Evolutionary conservation across 257 asterid species (phyloP).

Genomic region (Prunella vulgaris): DNA sequence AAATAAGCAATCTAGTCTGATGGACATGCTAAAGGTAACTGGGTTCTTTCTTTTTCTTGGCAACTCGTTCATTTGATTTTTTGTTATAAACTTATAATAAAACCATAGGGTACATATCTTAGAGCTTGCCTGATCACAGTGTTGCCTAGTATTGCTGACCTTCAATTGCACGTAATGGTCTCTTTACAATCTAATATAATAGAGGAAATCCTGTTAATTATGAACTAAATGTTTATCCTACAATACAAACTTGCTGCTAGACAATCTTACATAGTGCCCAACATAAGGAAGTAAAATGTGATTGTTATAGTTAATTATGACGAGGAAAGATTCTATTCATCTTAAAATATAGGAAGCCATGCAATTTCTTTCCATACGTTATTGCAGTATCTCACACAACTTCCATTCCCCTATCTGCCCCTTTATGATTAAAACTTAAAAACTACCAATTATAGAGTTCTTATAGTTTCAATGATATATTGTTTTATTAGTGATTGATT

Average conservation of each 20-base stretch:
- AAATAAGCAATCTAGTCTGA: conserved; percentile 68
- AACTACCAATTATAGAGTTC: background rate
- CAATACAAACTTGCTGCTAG: conserved; percentile 6
- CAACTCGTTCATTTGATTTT: conserved; percentile 11
- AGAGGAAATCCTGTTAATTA: background rate
- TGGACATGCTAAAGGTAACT: conserved; percentile 77
- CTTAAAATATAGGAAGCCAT: background rate
- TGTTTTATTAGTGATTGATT: background rate
- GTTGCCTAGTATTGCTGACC: conserved; percentile 7
- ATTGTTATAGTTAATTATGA: background rate
- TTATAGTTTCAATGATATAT: background rate
- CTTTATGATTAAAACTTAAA: background rate
- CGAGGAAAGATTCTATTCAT: background rate
- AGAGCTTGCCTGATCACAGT: background rate
- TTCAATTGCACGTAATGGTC: conserved; percentile 13
- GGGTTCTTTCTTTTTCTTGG: conserved; percentile 1
- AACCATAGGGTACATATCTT: background rate
- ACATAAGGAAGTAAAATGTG: background rate
- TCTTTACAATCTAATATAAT: background rate
- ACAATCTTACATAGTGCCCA: conserved; percentile 9
- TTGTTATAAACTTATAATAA: background rate
- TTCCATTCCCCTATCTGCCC: background rate
- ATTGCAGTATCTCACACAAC: background rate
- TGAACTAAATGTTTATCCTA: background rate
- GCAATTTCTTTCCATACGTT: background rate